phyloP scores from a whole-genome alignment of 2,329 filamentous ascomycete species.

The Trichoderma sp. region DNA sequence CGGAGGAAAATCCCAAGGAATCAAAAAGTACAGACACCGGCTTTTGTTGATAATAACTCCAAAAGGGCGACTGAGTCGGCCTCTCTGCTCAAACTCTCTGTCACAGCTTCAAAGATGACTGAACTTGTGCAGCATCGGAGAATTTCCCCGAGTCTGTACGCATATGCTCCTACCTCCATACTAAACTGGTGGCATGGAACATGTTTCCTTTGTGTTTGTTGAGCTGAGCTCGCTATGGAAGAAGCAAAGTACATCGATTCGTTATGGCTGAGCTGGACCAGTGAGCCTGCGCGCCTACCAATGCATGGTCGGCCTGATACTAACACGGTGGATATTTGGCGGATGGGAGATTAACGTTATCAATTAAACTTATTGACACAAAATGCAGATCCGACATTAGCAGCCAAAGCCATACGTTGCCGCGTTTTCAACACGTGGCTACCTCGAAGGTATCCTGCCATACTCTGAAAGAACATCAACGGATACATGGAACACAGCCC shows the following conservation, averaged over 20 bases:
- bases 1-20: background rate
- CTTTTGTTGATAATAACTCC: background rate
- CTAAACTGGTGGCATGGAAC: background rate
- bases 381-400: background rate
- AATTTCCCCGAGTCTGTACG: constrained; percentile 24
- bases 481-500: constrained; percentile 11
- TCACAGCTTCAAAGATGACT: background rate
- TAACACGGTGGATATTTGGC: background rate
- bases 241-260: background rate
- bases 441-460: constrained; percentile 13
- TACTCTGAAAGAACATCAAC: constrained; percentile 10
- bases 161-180: background rate
- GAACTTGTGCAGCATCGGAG: constrained; percentile 25
- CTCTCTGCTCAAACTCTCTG: background rate
- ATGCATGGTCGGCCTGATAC: background rate
- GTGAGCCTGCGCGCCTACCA: background rate
- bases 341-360: constrained; percentile 3
- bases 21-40: background rate
- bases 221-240: background rate
- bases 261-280: background rate
- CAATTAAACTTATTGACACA: background rate
- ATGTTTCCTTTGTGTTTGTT: background rate
- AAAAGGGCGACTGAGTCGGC: background rate
- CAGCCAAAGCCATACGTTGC: constrained; percentile 5
- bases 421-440: constrained; percentile 16